Evolutionary conservation across 495 filamentous ascomycete species (phyloP).

Genomic region (Chaetomium cochliodes): DNA sequence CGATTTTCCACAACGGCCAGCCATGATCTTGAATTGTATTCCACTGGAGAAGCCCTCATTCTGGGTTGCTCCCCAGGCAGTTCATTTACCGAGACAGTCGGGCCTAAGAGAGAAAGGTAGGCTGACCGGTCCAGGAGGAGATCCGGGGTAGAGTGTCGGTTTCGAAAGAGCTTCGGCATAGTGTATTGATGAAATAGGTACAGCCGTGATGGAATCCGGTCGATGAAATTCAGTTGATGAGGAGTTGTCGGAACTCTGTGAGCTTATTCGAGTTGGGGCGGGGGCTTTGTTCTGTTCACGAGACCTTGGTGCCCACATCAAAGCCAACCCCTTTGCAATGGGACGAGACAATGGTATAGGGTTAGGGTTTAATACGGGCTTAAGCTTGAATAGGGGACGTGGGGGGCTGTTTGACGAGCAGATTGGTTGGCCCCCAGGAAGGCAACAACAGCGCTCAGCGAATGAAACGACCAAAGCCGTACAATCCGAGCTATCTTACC

Average conservation of each 20-base stretch:
- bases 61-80: constrained; percentile 1
- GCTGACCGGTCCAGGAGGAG: constrained; percentile 20
- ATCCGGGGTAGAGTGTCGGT: constrained; percentile 8
- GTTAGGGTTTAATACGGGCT: constrained; percentile 9
- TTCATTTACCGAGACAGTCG: not conserved
- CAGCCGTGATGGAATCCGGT: not conserved
- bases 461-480: too few species aligned
- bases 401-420: too few species aligned
- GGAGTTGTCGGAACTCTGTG: not conserved
- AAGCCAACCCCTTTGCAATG: not conserved
- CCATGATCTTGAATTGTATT: constrained; percentile 26
- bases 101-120: constrained; percentile 35
- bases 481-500: not conserved
- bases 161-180: constrained; percentile 31
- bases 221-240: not conserved
- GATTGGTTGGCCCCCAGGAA: too few species aligned
- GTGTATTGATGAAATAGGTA: not conserved
- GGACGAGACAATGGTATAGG: not conserved
- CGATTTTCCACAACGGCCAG: constrained; percentile 27
- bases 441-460: too few species aligned
- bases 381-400: not conserved
- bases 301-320: constrained; percentile 4
- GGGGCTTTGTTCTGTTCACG: not conserved
- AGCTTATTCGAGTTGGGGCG: not conserved
- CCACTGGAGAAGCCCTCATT: constrained; percentile 7